Evolutionary conservation across 1,284 basidiomycete genomes (phyloP), one percentile per base, ranked within the genome.

Genomic region (Trichosporon asahii): DNA sequence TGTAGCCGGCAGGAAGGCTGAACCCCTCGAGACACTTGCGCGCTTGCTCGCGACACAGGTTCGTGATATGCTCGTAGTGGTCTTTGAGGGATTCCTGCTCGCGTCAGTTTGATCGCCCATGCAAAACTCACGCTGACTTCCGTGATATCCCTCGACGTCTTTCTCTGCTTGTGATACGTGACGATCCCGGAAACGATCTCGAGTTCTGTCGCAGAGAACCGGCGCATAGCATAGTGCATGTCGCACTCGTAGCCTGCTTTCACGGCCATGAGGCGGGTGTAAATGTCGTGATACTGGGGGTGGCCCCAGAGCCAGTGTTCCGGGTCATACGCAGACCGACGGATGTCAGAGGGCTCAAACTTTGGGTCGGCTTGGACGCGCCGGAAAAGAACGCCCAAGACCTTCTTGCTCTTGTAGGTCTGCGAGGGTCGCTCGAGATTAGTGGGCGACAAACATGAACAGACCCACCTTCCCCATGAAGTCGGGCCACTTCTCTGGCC

Each of bases 401-500:
- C 77, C 64, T 79, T 78, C 5, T 67, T 33, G 68, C 76, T 83
- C 21, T 65, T 63, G 69, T 78, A 82, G 0, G 70, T 73, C 31
- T 69, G 71, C 63, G 73, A 74, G 25, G 71, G 74, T 31, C 73
- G 74, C 77, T 78, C 33, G 25, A 1, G 2, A 29, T 37, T 31
- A 66, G 64, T 66, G 46, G 5, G 44, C 29, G 23, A 8, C 9
- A 25, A 21, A 1, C 31, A 8, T 33, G 31, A 31, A 5, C 18
- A 15, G n/a, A 29, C 31, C 9, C 14, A 79, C 79, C 74, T 80
- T 81, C 70, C 80, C 82, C 82, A 83, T 83, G 74, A 83, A 84
- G 64, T 82, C 80, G 0, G 83, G 82, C 83, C 83, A 83, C 35
- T 64, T 68, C 23, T 66, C 71, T 0, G 82, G 80, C 49, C 77